These are phyloP conservation scores for Ampelomyces quisqualis DNA, from an alignment of 2,329 filamentous ascomycete genomes.

Conservation along the genomic window DNA sequence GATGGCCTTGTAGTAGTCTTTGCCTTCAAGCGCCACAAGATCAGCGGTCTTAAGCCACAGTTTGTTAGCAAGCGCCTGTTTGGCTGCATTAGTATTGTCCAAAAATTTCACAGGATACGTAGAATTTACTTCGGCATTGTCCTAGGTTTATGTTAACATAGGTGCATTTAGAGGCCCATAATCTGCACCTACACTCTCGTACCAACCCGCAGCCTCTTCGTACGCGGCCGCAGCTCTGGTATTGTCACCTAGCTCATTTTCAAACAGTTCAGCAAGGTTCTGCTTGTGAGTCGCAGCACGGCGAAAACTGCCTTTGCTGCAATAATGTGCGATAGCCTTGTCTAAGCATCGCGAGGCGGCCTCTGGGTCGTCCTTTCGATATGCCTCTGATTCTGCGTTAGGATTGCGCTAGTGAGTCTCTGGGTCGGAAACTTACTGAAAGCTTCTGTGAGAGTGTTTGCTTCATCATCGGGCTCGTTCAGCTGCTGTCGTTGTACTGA, in stretches of 20 bases:
- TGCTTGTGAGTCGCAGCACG: conserved; percentile 90
- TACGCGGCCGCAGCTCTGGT: conserved; percentile 80
- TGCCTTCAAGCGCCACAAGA: conserved; percentile 73
- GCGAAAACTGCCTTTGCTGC: conserved; percentile 84
- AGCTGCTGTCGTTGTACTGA: conserved; percentile 75
- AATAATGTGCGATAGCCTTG: conserved; percentile 81
- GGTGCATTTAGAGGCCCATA: neutral
- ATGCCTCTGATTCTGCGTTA: conserved; percentile 60
- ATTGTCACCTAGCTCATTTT: conserved; percentile 75
- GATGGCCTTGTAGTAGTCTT: conserved; percentile 62
- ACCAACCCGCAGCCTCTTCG: conserved; percentile 84
- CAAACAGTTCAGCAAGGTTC: conserved; percentile 80
- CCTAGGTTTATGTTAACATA: conserved; percentile 28
- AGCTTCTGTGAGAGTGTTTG: conserved; percentile 83
- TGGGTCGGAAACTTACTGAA: conserved; percentile 58
- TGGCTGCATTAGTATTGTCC: conserved; percentile 24
- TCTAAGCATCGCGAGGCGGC: conserved; percentile 80
- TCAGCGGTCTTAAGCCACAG: conserved; percentile 91
- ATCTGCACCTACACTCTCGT: conserved; percentile 55
- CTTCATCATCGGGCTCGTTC: conserved; percentile 89
- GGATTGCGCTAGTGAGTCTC: neutral
- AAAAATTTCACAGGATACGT: conserved; percentile 9
- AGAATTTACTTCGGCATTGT: conserved; percentile 40
- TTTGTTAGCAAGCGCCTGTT: conserved; percentile 76
- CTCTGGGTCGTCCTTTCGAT: conserved; percentile 79